Base-by-base conservation (phyloP, 331 rosid genomes). In the Quercus phellos region DNA sequence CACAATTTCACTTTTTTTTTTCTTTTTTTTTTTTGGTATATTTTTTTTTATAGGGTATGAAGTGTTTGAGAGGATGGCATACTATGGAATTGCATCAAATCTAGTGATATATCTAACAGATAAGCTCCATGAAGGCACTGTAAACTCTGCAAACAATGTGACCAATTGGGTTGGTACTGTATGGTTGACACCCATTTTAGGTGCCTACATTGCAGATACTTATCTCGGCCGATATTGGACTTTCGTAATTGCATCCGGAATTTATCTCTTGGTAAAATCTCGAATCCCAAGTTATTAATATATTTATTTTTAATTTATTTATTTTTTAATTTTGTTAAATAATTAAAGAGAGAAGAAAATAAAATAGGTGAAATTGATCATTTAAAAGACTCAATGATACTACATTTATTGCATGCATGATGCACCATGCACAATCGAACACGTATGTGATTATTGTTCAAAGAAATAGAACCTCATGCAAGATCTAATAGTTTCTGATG, bases 1-100 rank as follows among this genome's bases (percentile, higher is more conserved):
- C 18, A 17, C 11, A 68, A 4, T 42, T 42, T 34, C 38, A 42
- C 3, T 2, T 2, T 92, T 56, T 72, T 2, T 42, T 42, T 2
- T 42, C 9, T 42, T 6, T 22, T 0, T 22, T 22, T 22, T 22
- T 22, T n/a, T n/a, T n/a, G n/a, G 26, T 30, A 38, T n/a, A 0
- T n/a, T 24, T 12, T 51, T 58, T 5, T 59, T 21, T 74, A 34
- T 46, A 91, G 97, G 82, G 70, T 90, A 89, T 73, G 97, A 90
- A 82, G 86, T 90, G 78, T 90, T 94, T 84, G 97, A 94, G 81
- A 92, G 98, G 84, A 92, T 94, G 97, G 94, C 98, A 60, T 92
- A 87, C 76, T 87, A 90, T 34, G 98, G 98, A 42, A 92, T 94
- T 42, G 56, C 92, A 72, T 22, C 97, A 60, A 94, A 92, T 69